Base-by-base conservation (phyloP, 768 basidiomycete species). In the Phylloporus sp. region DNA sequence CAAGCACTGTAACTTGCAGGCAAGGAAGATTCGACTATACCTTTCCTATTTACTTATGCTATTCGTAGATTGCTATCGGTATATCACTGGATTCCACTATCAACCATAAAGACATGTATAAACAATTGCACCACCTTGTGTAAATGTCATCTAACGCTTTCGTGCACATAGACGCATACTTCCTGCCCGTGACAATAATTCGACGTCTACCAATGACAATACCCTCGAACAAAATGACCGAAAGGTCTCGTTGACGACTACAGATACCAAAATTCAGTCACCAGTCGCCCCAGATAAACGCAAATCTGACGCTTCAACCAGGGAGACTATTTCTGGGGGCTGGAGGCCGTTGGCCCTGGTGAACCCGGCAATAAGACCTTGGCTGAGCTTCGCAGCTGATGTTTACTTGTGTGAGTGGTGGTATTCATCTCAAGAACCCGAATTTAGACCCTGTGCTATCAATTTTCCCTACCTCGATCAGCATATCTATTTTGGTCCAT, bases 401-500 rank as follows among this genome's bases (percentile, higher is more conserved):
- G 50, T 75, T 43, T 79, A 88, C 56, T 67, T 86, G 10, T 78
- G 87, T 89, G 46, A 41, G 54, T 51, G 9, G 39, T 38, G 10
- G 9, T 5, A n/a, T 35, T 31, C 10, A 6, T 40, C 17, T 43
- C 27, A 14, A 42, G 20, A 39, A 32, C 43, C 44, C 57, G 32
- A 60, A 38, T 32, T 38, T 9, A 18, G 18, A 34, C 15, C 17
- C 6, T 33, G 9, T 5, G 3, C 11, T 23, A 23, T 24, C 34
- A 14, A 32, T 6, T 28, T 27, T 13, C 36, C 15, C 18, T 22
- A 44, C 49, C 13, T 3, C 24, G 21, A 42, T 40, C 46, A 90
- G 87, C 85, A 5, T 90, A 82, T 59, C 70, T 86, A 15, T 89
- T 84, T 64, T 90, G 87, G 86, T 86, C 90, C 1, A 74, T 88